Evolutionary conservation across 768 basidiomycete species (phyloP), one percentile per base, ranked within the genome.

Genomic region (Auricularia cornea): DNA sequence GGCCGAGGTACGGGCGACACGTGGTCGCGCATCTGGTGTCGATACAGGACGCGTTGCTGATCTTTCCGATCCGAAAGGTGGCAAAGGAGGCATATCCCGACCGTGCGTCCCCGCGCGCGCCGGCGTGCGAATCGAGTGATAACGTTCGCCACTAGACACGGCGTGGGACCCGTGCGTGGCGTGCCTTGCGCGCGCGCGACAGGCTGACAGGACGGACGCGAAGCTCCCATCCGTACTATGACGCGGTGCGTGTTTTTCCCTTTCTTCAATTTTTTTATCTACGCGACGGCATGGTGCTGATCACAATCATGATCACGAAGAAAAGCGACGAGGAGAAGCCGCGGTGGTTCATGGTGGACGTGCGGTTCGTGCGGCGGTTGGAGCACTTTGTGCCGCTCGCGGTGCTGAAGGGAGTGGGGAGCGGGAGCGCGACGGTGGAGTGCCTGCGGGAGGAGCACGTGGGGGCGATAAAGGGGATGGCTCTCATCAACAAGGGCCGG

Each of bases 321-420:
- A 95, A 95, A 84, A 83, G 92, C 2, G 80, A 92, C 62, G 69
- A 85, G 69, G 79, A 80, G 3, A 79, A 85, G 12, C 94, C 94
- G 1, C 90, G 82, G 71, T 98, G 94, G 94, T 94, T 81, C 77
- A 98, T 98, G 94, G 90, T 94, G 38, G 87, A 93, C 68, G 76
- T 88, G 60, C 82, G 81, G 33, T 94, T 95, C 72, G 68, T 74
- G 18, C 77, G 82, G 5, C 84, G 89, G 28, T 81, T 89, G 4
- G 67, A 73, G 32, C 79, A 94, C 75, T 93, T 93, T 61, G 82
- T 96, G 12, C 87, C 94, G 2, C 79, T 96, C 12, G 78, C 87
- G 5, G 78, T 96, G 0, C 79, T 98, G 51, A 85, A 86, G 29
- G 76, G 95, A 41, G 83, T 86, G 0, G 78, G 87, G 2, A 72